A percentile compares a stretch with the other conserved stretches of the same genome.
Evolutionary conservation across 2,329 filamentous ascomycete genomes (phyloP).

Genomic region (Mariannaea sp.): DNA sequence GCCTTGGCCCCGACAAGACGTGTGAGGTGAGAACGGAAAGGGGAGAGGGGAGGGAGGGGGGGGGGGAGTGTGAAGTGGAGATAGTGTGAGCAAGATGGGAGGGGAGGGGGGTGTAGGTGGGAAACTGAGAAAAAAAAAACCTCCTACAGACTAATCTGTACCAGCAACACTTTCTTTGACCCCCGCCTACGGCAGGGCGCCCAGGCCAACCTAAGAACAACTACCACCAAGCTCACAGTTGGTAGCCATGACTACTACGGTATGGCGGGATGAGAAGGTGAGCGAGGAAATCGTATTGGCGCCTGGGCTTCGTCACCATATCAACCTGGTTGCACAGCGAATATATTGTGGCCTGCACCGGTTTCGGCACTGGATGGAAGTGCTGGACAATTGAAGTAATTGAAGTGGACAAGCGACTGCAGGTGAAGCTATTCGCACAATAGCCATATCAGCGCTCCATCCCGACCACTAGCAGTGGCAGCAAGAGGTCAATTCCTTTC

Average conservation of each 20-base stretch:
- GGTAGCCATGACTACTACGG: background rate
- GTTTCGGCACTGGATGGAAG: too few species aligned
- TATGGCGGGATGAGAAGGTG: background rate
- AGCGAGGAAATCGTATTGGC: slow-evolving; percentile 2
- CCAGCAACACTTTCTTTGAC: too few species aligned
- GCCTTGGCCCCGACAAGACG: slow-evolving; percentile 1
- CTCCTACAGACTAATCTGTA: too few species aligned
- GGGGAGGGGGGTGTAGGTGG: background rate
- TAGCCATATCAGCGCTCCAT: too few species aligned
- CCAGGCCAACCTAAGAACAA: background rate
- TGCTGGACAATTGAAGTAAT: too few species aligned
- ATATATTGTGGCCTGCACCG: too few species aligned
- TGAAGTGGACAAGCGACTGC: too few species aligned
- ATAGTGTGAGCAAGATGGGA: background rate
- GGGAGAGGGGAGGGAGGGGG: background rate
- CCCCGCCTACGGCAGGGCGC: too few species aligned
- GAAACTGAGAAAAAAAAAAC: slow-evolving; percentile 1
- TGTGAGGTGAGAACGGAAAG: background rate
- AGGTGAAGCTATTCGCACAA: background rate
- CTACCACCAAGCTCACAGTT: background rate
- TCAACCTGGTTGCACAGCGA: background rate
- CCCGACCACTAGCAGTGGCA: too few species aligned
- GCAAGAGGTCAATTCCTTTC: background rate
- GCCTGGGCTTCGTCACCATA: background rate
- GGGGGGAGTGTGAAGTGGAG: slow-evolving; percentile 7